A percentile compares a stretch with the other conserved stretches of the same genome.
These are phyloP conservation scores for Apiotrichum gracile DNA, from an alignment of 1,284 basidiomycete species.

Conservation along the genomic window DNA sequence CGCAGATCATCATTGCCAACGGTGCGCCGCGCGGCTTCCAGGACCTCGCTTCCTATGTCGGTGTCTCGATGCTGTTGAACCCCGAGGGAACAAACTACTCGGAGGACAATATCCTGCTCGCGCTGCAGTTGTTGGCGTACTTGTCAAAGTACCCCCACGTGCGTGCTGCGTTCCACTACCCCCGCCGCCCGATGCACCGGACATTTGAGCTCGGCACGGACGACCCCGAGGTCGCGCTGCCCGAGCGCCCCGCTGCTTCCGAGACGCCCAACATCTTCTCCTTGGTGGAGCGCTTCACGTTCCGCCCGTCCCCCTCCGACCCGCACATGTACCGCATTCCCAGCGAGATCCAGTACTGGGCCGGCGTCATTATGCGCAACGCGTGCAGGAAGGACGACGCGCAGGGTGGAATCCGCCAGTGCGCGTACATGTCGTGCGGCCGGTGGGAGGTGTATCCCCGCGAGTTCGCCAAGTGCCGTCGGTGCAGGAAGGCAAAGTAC, in stretches of 20 bases:
- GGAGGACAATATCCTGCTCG: conserved; percentile 89
- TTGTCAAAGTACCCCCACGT: conserved; percentile 98
- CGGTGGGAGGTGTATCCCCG: conserved; percentile 88
- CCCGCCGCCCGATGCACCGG: conserved; percentile 52
- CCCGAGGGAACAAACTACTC: conserved; percentile 59
- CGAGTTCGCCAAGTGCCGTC: conserved; percentile 93
- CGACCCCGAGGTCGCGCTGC: conserved; percentile 27
- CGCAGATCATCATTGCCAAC: conserved; percentile 46
- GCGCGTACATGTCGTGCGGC: conserved; percentile 96
- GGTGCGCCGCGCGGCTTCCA: conserved; percentile 46
- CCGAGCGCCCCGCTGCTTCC: conserved; percentile 42
- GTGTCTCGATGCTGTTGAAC: conserved; percentile 35
- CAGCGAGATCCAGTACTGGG: conserved; percentile 96
- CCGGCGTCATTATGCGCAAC: conserved; percentile 98
- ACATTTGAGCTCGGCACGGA: conserved; percentile 41
- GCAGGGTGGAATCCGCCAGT: conserved; percentile 88
- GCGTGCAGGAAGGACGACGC: conserved; percentile 95
- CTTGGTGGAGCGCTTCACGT: conserved; percentile 92
- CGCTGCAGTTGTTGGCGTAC: conserved; percentile 89
- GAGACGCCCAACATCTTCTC: conserved; percentile 80
- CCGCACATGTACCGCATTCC: conserved; percentile 68
- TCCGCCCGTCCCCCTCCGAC: conserved; percentile 77
- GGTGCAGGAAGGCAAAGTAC: conserved; percentile 97
- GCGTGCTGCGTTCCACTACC: conserved; percentile 90
- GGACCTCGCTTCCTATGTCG: conserved; percentile 43